These are phyloP conservation scores for Lachnellula suecica DNA, from an alignment of 2,329 filamentous ascomycete species.

Conservation along the genomic window DNA sequence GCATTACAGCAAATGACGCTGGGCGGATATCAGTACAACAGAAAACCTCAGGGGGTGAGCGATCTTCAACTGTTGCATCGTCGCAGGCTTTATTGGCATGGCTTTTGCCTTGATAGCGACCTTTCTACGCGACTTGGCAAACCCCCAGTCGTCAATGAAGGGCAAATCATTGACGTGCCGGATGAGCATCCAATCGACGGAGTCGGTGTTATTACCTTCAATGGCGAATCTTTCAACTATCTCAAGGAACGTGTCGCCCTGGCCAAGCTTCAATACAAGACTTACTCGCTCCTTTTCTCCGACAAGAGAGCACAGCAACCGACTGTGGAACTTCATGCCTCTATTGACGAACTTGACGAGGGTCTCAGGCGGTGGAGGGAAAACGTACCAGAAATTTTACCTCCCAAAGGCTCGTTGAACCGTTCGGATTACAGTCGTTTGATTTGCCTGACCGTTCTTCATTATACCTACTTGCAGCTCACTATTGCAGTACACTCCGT, in stretches of 20 bases:
- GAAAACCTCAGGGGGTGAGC: not conserved
- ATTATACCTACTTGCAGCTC: conserved; percentile 17
- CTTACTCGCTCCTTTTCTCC: conserved; percentile 1
- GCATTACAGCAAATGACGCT: conserved; percentile 16
- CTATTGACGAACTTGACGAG: conserved; percentile 14
- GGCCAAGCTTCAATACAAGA: conserved; percentile 8
- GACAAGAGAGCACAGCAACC: conserved; percentile 1
- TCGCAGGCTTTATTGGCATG: conserved; percentile 10
- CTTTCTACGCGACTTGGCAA: conserved; percentile 10
- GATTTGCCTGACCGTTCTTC: conserved; percentile 12
- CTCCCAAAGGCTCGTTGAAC: conserved; percentile 5
- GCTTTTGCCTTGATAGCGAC: conserved; percentile 8
- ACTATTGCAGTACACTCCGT: conserved; percentile 16
- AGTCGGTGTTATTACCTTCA: not conserved
- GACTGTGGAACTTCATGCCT: conserved; percentile 7
- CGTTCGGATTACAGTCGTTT: conserved; percentile 2
- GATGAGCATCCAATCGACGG: conserved; percentile 2
- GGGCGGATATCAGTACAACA: conserved; percentile 3
- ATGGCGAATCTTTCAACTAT: conserved; percentile 4
- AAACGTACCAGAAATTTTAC: conserved; percentile 8
- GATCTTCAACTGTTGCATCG: conserved; percentile 1
- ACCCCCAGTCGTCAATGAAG: not conserved
- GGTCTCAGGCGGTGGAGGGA: conserved; percentile 14
- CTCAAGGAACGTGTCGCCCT: conserved; percentile 7
- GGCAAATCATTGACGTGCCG: conserved; percentile 4